Evolutionary conservation across 2,329 filamentous ascomycete species (phyloP).

Genomic region (Penicillium sp.): DNA sequence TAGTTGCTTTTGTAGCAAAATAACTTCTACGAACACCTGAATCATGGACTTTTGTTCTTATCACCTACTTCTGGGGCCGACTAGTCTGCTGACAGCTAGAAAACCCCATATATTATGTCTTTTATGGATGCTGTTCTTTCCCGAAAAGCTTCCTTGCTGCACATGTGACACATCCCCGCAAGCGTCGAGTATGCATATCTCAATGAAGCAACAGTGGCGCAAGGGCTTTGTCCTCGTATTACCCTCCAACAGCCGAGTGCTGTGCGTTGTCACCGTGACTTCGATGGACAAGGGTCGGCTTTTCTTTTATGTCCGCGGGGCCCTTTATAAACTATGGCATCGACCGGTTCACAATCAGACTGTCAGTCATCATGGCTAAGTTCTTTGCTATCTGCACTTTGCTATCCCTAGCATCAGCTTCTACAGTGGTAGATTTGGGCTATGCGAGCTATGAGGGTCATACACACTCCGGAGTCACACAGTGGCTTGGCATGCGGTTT

Average conservation of each 20-base stretch:
- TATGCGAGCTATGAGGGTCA: conserved; percentile 67
- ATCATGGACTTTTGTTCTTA: neutral
- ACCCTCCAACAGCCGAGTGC: neutral
- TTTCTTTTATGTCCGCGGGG: neutral
- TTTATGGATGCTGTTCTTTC: neutral
- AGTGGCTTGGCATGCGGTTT: conserved; percentile 75
- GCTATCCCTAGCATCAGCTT: conserved; percentile 22
- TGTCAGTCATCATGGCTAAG: conserved; percentile 11
- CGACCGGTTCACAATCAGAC: conserved; percentile 3
- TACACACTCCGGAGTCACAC: conserved; percentile 56
- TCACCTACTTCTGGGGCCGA: neutral
- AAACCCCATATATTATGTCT: neutral
- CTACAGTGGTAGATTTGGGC: conserved; percentile 57
- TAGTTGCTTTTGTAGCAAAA: neutral
- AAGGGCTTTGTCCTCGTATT: neutral
- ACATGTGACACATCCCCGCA: conserved; percentile 3
- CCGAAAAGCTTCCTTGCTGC: neutral
- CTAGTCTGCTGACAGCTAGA: too few relatives aligned
- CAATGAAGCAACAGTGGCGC: neutral
- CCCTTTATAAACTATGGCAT: conserved; percentile 8
- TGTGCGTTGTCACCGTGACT: neutral
- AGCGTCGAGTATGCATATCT: neutral
- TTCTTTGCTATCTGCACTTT: conserved; percentile 19
- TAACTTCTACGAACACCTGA: neutral
- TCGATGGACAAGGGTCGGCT: neutral